Evolutionary conservation across 768 basidiomycete species (phyloP).

Genomic region (Mycena filopes): DNA sequence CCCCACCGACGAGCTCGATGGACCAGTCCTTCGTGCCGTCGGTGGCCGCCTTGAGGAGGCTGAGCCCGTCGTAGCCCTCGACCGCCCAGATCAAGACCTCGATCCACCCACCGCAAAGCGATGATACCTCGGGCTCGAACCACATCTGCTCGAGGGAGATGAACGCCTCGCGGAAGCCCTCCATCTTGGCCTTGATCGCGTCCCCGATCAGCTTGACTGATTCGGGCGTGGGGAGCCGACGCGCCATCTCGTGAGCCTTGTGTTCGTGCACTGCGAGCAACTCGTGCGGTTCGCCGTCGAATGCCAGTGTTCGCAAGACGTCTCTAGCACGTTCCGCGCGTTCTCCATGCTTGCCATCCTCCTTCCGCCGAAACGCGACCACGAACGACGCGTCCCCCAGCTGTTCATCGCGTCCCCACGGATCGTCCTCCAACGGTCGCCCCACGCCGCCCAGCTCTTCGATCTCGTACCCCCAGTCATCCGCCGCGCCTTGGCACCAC

Average conservation of each 20-base stretch:
- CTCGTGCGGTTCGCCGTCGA: conserved; percentile 50
- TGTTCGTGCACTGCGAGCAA: conserved; percentile 62
- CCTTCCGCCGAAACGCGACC: conserved; percentile 63
- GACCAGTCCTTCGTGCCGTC: conserved; percentile 48
- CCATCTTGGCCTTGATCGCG: conserved; percentile 63
- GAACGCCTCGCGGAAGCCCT: conserved; percentile 58
- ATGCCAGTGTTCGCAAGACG: conserved; percentile 39
- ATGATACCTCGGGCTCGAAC: conserved; percentile 58
- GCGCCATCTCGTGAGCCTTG: conserved; percentile 58
- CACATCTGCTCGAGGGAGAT: conserved; percentile 63
- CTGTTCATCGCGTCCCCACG: conserved; percentile 75
- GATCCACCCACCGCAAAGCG: conserved; percentile 70
- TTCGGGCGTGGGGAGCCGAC: conserved; percentile 45
- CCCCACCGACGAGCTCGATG: conserved; percentile 56
- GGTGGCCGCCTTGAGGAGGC: conserved; percentile 50
- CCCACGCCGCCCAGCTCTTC: conserved; percentile 67
- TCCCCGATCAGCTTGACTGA: conserved; percentile 59
- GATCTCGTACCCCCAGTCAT: conserved; percentile 79
- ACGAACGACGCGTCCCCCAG: conserved; percentile 76
- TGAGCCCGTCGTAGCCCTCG: conserved; percentile 52
- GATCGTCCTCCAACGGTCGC: conserved; percentile 65
- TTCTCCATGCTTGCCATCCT: conserved; percentile 37
- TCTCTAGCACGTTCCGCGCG: conserved; percentile 53
- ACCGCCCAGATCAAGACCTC: conserved; percentile 62
- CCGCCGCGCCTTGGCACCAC: conserved; percentile 69